Base-by-base conservation (phyloP, 2,329 filamentous ascomycete genomes). In the Aureobasidium musti region DNA sequence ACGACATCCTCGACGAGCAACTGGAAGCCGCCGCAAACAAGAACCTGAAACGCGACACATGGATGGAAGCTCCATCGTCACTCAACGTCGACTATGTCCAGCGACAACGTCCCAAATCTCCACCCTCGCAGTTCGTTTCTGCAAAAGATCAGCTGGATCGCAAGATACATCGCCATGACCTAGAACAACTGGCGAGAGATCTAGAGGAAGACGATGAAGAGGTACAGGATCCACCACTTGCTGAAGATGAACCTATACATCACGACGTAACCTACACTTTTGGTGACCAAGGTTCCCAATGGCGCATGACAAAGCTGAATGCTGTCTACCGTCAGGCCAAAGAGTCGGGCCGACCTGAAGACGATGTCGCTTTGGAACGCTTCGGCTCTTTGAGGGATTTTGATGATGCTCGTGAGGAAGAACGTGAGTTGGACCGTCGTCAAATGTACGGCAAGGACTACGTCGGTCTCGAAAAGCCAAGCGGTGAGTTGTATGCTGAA, bases 301-400 rank as follows among this genome's bases (percentile, higher is more conserved):
- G 96, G 95, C 89, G 96, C 59, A 97, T 99, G 93, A 96, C 90
- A 6, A 97, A 93, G 77, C 85, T 99, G 37, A 92, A 90, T 70
- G 90, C 88, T 13, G 91, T 97, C 1, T 97, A 96, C 76, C 85
- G 86, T 30, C 85, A 89, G 64, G 91, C 92, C 0, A 84, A 96
- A 71, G 89, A 95, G 72, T 88, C 82, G 0, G 88, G 88, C 0
- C 84, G 84, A n/a, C 73, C 86, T 0, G 83, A 96, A 0, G 94
- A 98, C 7, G 91, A 96, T 0, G 82, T 98, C 57, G 95, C 93
- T 0, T 72, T 90, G 43, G 90, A 97, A 71, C 85, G 91, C 14
- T 97, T 90, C 74, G 94, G 93, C 1, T 87, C 87, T 70, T 75
- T 99, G 19, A 85, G 88, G 30, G 89, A 91, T 17, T 99, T 98